Evolutionary conservation across 495 filamentous ascomycete genomes (phyloP), one percentile per base, ranked within the genome.

Genomic region (Darksidea phi): DNA sequence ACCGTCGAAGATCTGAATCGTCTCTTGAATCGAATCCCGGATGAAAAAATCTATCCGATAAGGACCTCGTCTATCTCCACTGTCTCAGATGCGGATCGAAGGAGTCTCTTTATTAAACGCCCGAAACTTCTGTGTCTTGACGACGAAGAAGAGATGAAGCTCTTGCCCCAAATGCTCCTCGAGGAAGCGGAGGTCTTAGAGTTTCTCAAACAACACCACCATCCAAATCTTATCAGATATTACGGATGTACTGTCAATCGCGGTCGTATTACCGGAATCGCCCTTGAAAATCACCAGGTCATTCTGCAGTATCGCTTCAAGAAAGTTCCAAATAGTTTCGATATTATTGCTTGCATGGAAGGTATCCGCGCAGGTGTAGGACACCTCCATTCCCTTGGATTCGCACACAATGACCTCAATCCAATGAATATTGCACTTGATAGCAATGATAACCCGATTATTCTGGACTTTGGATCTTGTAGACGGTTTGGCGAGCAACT

Each of bases 371-470:
- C 26, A 2, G 62, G 45, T 6, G 59, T 68, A 1, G 32, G 13
- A 12, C 66, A 68, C 41, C 61, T 68, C 18, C 53, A 68, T 53
- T 57, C 57, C 12, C 48, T 65, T 20, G 62, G 66, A 18, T 53
- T 61, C 18, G 66, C 66, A 37, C 62, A 68, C 48, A 68, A 68
- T 55, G 62, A 68, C 45, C 46, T 68, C 26, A 68, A 65, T 37
- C 55, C 61, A 1, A 36, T 15, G 32, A 68, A 68, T 48, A 48
- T 65, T 55, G 28, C 23, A 11, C 28, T 68, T 37, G 57, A 65
- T 57, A 32, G 24, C 10, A 17, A 54, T 49, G 48, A 62, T 10
- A 47, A 58, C 7, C 32, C 53, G 13, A 36, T 68, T 10, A 42
- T 68, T 17, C 4, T 68, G 6, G 57, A 68, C 49, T 58, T 65